A percentile compares a stretch with the other conserved stretches of the same genome.
phyloP scores from a whole-genome alignment of 2,329 filamentous ascomycete species.

The Xylaria sp. region DNA sequence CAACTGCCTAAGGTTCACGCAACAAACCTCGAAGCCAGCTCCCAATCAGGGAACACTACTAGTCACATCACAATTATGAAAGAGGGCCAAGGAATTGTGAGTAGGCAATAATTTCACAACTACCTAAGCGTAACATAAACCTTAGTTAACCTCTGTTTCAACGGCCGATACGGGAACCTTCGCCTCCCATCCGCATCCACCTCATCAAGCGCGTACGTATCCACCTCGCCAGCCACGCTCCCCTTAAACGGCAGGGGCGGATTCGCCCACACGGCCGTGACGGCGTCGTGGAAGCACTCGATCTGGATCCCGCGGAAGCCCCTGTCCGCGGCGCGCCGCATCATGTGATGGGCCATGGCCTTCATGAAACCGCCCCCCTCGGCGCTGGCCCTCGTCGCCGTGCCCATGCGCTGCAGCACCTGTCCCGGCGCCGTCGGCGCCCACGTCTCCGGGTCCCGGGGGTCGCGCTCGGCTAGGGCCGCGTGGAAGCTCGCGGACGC shows the following conservation, averaged over 20 bases:
- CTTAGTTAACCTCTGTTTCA: slow-evolving; percentile 32
- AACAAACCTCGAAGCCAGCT: neutral
- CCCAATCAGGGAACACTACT: neutral
- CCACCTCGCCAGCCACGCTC: slow-evolving; percentile 21
- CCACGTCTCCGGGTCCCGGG: neutral
- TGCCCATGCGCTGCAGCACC: slow-evolving; percentile 34
- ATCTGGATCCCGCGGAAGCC: slow-evolving; percentile 33
- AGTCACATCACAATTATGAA: neutral
- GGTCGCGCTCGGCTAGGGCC: slow-evolving; percentile 17
- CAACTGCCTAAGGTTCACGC: too few species aligned
- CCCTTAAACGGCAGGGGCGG: slow-evolving; percentile 32
- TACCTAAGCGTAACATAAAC: slow-evolving; percentile 32
- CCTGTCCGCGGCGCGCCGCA: slow-evolving; percentile 26
- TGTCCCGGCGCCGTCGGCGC: slow-evolving; percentile 26
- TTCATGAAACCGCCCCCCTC: slow-evolving; percentile 32
- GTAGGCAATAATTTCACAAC: neutral
- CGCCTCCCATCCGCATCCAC: slow-evolving; percentile 11
- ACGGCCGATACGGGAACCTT: slow-evolving; percentile 27
- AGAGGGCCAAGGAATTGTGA: neutral
- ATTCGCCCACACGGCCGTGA: slow-evolving; percentile 34
- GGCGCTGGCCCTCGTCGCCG: slow-evolving; percentile 31
- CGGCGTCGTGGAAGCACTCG: slow-evolving; percentile 35
- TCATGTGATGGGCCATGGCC: slow-evolving; percentile 30
- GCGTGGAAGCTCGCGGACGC: slow-evolving; percentile 29
- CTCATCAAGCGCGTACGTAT: slow-evolving; percentile 29